Base-by-base conservation (phyloP, 1,284 basidiomycete species). In the Afroboletus lepidellus region DNA sequence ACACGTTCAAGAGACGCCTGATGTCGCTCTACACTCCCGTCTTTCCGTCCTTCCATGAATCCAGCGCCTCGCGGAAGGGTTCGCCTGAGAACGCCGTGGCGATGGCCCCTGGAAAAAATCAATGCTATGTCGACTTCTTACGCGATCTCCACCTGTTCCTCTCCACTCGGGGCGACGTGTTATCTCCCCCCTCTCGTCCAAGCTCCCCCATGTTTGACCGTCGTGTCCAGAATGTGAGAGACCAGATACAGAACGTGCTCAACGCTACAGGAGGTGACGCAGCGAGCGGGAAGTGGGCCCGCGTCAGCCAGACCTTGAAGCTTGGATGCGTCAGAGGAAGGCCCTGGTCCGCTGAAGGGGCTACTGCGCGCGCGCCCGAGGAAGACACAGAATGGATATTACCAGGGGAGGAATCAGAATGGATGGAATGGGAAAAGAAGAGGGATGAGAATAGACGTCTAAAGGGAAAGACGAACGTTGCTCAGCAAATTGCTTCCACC, bases 11-110 rank as follows among this genome's bases (percentile, higher is more conserved):
- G 44, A 25, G 53, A 37, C 45, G 11, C 21, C 12, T 32, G 32
- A 70, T 70, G 68, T 70, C 68, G 38, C 60, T 70, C 11, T 72
- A 70, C 51, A 72, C 70, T 0, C 68, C 68, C 37, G 48, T 72
- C 6, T 70, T 70, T 27, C 70, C 68, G 5, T 46, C 67, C 13
- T 48, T 57, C 18, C 57, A 48, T 9, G 57, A 51, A 11, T 27
- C 36, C 32, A 46, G 38, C 36, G 25, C 15, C 29, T 23, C 53
- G 39, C 52, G 37, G 7, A 64, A 48, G 38, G 42, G 18, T 21
- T 48, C 47, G 11, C 53, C 49, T 7, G 51, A 53, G 8, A 47
- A 24, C 46, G 34, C 13, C 0, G 27, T 50, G 3, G 23, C 39
- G 5, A 21, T 42, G 16, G 20, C 37, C 11, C 30, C 44, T 27